phyloP scores from a whole-genome alignment of 2,329 filamentous ascomycete species.

The Pseudopithomyces maydicus region DNA sequence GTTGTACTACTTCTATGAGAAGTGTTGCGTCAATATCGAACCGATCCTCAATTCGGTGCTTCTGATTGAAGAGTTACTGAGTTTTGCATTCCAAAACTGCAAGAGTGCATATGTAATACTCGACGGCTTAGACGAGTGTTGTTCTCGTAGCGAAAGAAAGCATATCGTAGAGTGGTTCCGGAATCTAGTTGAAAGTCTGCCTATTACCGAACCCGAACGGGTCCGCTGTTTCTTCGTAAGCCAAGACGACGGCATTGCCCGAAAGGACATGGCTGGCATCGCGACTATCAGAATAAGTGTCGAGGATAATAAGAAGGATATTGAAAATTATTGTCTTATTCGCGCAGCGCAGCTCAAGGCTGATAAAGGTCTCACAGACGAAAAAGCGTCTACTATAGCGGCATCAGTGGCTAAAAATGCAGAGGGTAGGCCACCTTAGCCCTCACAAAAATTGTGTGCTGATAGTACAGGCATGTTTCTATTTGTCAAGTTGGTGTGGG shows the following conservation, averaged over 20 bases:
- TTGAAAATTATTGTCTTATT: slow-evolving; percentile 20
- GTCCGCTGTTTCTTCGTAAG: too few relatives aligned
- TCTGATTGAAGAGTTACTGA: slow-evolving; percentile 36
- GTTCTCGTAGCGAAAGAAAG: slow-evolving; percentile 24
- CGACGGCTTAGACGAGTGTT: slow-evolving; percentile 55
- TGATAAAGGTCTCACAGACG: slow-evolving; percentile 6
- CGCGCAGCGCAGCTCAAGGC: background rate
- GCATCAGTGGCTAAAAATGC: slow-evolving; percentile 8
- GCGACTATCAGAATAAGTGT: slow-evolving; percentile 10
- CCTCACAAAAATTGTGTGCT: background rate
- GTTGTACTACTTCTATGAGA: slow-evolving; percentile 36
- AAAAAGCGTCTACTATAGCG: slow-evolving; percentile 11
- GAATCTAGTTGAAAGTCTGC: slow-evolving; percentile 19
- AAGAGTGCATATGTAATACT: slow-evolving; percentile 46
- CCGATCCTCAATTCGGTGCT: slow-evolving; percentile 27
- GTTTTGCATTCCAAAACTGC: slow-evolving; percentile 33
- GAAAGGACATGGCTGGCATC: slow-evolving; percentile 18
- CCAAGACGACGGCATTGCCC: background rate
- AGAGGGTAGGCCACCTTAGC: slow-evolving; percentile 5
- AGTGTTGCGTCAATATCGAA: slow-evolving; percentile 27
- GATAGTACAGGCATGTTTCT: background rate
- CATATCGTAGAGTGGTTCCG: slow-evolving; percentile 37
- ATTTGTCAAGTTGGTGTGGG: background rate
- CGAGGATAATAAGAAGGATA: slow-evolving; percentile 32
- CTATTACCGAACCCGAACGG: slow-evolving; percentile 6